Conservation (phyloP, 106 monocot species). For the Hemerocallis citrina region DNA sequence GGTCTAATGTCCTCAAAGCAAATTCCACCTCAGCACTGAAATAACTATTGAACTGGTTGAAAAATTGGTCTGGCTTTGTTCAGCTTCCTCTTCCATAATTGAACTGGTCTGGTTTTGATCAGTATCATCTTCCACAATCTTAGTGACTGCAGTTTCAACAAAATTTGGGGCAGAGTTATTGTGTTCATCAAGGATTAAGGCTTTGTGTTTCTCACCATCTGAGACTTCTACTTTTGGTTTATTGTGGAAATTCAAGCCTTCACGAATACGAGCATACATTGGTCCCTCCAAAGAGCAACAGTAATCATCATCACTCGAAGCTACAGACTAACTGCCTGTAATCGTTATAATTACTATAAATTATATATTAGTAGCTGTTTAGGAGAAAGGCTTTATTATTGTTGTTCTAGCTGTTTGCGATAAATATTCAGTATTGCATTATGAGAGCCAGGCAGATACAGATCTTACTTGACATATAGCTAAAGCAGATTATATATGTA, state of each 20-base stretch:
- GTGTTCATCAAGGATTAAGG: background rate
- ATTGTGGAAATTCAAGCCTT: constrained; percentile 5
- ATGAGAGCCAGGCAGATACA: too few species aligned
- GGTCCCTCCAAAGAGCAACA: constrained; percentile 32
- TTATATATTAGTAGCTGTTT: too few species aligned
- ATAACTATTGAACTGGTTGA: background rate
- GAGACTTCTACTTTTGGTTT: constrained; percentile 3
- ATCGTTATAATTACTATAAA: constrained; percentile 1
- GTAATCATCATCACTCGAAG: constrained; percentile 29
- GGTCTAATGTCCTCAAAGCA: constrained; percentile 37
- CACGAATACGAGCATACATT: constrained; percentile 46
- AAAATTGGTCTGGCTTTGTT: background rate
- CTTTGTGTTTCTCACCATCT: constrained; percentile 1
- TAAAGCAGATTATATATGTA: too few species aligned
- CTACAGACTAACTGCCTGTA: constrained; percentile 46
- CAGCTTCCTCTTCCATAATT: constrained; percentile 17
- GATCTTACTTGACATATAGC: too few species aligned
- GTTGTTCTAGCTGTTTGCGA: too few species aligned
- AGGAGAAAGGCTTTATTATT: too few species aligned
- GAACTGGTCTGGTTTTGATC: too few species aligned
- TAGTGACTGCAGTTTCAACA: constrained; percentile 4
- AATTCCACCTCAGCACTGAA: constrained; percentile 50
- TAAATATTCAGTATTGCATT: too few species aligned
- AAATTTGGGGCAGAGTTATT: background rate
- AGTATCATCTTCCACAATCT: constrained; percentile 44